phyloP scores from a whole-genome alignment of 2,329 filamentous ascomycete genomes.

The Microsporum canis region DNA sequence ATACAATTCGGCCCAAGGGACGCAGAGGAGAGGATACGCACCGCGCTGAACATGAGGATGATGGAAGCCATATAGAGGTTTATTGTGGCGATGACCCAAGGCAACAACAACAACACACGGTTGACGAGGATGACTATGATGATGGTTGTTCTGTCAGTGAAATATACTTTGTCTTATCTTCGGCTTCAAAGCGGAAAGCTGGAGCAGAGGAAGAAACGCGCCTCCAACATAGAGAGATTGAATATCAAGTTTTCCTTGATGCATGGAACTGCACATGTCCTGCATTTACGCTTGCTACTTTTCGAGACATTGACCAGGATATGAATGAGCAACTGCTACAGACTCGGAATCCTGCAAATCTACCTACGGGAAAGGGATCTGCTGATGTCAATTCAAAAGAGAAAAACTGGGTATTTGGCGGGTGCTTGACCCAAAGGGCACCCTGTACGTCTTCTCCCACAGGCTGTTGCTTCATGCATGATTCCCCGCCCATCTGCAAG shows the following conservation, averaged over 20 bases:
- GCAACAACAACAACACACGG: neutral
- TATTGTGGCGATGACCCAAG: neutral
- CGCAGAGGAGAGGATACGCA: neutral
- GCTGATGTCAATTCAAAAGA: neutral
- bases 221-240: slow-evolving; percentile 12
- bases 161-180: slow-evolving; percentile 56
- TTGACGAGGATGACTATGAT: slow-evolving; percentile 1
- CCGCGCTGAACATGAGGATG: neutral
- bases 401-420: slow-evolving; percentile 5
- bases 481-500: slow-evolving; percentile 53
- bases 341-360: neutral
- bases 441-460: neutral
- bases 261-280: slow-evolving; percentile 89
- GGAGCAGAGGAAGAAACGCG: neutral
- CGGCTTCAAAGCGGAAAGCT: slow-evolving; percentile 17
- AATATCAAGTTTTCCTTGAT: slow-evolving; percentile 59
- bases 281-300: slow-evolving; percentile 64
- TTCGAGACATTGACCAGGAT: slow-evolving; percentile 23
- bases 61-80: neutral
- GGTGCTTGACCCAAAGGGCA: neutral
- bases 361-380: neutral
- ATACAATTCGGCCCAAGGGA: neutral
- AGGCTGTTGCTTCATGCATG: slow-evolving; percentile 1
- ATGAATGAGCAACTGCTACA: neutral
- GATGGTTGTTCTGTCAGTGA: neutral